These are phyloP conservation scores for Uronychia binucleata DNA, from an alignment of 73 alveolate species.

Conservation along the genomic window DNA sequence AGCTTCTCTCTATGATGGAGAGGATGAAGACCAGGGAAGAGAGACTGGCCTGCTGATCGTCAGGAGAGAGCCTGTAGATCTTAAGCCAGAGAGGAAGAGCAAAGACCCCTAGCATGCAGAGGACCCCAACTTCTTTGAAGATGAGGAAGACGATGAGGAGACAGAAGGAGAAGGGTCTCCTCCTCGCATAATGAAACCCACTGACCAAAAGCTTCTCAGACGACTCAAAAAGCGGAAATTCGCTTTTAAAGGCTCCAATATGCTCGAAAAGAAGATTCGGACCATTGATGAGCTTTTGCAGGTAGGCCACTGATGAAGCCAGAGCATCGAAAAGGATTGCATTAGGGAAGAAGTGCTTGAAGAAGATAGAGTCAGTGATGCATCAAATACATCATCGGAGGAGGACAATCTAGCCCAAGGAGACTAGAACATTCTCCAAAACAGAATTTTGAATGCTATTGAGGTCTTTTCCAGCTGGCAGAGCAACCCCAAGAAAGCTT, in stretches of 20 bases:
- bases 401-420: conserved; percentile 23
- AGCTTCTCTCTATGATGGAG: background rate
- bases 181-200: conserved; percentile 13
- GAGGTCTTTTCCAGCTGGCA: conserved; percentile 46
- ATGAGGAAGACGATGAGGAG: conserved; percentile 7
- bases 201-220: conserved; percentile 23
- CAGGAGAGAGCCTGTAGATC: no score
- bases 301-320: conserved; percentile 24
- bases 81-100: background rate
- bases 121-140: background rate
- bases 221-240: conserved; percentile 17
- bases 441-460: conserved; percentile 39
- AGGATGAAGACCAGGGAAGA: background rate
- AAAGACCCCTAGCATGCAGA: conserved; percentile 17
- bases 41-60: background rate
- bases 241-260: conserved; percentile 13
- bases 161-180: conserved; percentile 2
- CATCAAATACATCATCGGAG: conserved; percentile 26
- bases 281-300: conserved; percentile 24
- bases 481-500: conserved; percentile 36
- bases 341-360: conserved; percentile 11
- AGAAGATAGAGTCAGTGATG: conserved; percentile 16
- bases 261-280: background rate
- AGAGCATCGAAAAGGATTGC: conserved; percentile 14
- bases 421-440: conserved; percentile 14